phyloP scores from a whole-genome alignment of 805 yeast species.

The Nakazawaea sp. region DNA sequence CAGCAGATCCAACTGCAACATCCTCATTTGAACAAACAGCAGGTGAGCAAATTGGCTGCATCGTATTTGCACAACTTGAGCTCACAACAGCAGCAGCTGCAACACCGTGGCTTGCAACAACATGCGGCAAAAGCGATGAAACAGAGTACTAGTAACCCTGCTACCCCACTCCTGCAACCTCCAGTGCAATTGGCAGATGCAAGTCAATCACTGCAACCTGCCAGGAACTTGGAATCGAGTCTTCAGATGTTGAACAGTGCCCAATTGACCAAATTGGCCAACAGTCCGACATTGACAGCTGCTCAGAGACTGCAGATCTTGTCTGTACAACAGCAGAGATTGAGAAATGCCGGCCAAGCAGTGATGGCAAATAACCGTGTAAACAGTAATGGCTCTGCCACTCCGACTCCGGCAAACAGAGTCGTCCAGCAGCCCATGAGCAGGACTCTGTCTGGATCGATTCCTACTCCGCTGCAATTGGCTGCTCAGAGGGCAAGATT shows the following conservation, averaged over 20 bases:
- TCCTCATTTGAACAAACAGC: constrained; percentile 55
- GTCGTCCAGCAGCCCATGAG: constrained; percentile 13
- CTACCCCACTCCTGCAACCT: constrained; percentile 2
- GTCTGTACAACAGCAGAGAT: constrained; percentile 23
- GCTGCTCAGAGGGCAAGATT: constrained; percentile 17
- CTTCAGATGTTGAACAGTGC: constrained; percentile 12
- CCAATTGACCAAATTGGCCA: constrained; percentile 21
- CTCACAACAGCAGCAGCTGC: constrained; percentile 21
- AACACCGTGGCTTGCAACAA: constrained; percentile 7
- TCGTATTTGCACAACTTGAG: constrained; percentile 53
- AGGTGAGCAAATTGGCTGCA: constrained; percentile 61
- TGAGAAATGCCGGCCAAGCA: constrained; percentile 10
- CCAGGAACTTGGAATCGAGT: constrained; percentile 10
- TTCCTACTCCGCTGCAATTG: constrained; percentile 22
- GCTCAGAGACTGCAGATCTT: constrained; percentile 39
- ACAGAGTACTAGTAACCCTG: constrained; percentile 11
- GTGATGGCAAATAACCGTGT: constrained; percentile 2
- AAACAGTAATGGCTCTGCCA: constrained; percentile 8
- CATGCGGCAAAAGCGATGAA: constrained; percentile 8
- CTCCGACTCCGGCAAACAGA: constrained; percentile 15
- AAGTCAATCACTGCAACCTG: neutral
- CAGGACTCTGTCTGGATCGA: constrained; percentile 16
- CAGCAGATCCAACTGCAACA: constrained; percentile 59
- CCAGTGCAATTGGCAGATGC: constrained; percentile 3
- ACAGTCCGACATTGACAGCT: constrained; percentile 32